Conservation (phyloP, 805 yeast genomes). For the Starmerella apis region DNA sequence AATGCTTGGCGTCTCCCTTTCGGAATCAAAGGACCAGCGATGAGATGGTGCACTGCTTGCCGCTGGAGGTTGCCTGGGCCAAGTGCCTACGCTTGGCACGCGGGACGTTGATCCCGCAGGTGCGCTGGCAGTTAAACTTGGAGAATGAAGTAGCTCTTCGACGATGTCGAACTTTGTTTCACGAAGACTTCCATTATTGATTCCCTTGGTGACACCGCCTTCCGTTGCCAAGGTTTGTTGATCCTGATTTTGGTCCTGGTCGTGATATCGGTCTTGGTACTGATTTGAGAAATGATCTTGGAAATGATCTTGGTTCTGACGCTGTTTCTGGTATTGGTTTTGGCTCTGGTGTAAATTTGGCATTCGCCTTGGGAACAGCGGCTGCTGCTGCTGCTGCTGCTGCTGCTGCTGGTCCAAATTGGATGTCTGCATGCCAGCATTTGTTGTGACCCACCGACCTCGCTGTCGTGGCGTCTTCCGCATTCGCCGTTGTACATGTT, state of each 20-base stretch:
- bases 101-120: not conserved
- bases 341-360: not conserved
- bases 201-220: constrained; percentile 2
- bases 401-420: not conserved
- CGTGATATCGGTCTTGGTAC: not conserved
- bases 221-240: too few relatives aligned
- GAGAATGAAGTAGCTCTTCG: constrained; percentile 15
- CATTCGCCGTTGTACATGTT: constrained; percentile 17
- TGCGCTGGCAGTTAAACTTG: not conserved
- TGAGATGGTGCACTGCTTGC: not conserved
- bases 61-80: not conserved
- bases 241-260: not conserved
- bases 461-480: constrained; percentile 1
- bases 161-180: constrained; percentile 19
- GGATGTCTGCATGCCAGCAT: not conserved
- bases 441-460: not conserved
- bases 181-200: constrained; percentile 10
- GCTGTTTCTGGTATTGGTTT: not conserved
- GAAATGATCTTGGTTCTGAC: not conserved
- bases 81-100: constrained; percentile 2
- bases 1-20: constrained; percentile 8
- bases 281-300: not conserved
- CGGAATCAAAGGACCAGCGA: constrained; percentile 17
- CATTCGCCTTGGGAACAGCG: not conserved
- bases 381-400: not conserved